phyloP scores from a whole-genome alignment of 106 monocot genomes.

The Dendrobium chrysotoxum region DNA sequence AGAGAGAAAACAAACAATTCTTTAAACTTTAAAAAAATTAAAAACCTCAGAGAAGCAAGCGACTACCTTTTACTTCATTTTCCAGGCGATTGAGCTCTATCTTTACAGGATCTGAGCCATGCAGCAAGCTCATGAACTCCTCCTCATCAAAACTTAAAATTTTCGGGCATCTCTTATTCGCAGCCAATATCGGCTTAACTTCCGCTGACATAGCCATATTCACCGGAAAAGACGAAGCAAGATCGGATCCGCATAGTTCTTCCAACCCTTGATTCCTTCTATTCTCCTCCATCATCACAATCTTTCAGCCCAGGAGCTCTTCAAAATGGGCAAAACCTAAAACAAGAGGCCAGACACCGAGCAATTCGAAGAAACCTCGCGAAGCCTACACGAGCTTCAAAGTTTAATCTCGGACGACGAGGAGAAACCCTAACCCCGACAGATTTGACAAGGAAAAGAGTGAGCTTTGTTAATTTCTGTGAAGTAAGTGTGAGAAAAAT shows the following conservation, averaged over 20 bases:
- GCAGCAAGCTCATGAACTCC: constrained; percentile 43
- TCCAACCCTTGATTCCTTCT: background rate
- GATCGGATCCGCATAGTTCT: constrained; percentile 3
- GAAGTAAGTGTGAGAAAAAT: too few species aligned
- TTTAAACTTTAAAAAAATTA: background rate
- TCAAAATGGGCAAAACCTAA: background rate
- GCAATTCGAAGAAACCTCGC: background rate
- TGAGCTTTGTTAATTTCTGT: too few species aligned
- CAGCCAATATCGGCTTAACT: background rate
- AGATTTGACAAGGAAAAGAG: background rate
- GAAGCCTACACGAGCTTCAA: background rate
- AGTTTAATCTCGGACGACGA: background rate
- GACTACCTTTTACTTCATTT: constrained; percentile 54
- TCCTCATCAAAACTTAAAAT: constrained; percentile 49
- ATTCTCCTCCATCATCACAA: constrained; percentile 10
- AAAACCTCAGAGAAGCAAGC: background rate
- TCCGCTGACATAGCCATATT: constrained; percentile 3
- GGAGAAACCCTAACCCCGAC: background rate
- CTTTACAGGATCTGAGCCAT: constrained; percentile 76
- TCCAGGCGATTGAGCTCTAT: constrained; percentile 75
- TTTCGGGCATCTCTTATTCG: constrained; percentile 29
- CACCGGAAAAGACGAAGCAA: background rate
- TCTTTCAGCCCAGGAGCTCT: background rate
- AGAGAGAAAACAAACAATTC: background rate
- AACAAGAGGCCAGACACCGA: too few species aligned